These are phyloP conservation scores for Hibiscus trionum DNA, from an alignment of 345 rosid species.

Conservation along the genomic window DNA sequence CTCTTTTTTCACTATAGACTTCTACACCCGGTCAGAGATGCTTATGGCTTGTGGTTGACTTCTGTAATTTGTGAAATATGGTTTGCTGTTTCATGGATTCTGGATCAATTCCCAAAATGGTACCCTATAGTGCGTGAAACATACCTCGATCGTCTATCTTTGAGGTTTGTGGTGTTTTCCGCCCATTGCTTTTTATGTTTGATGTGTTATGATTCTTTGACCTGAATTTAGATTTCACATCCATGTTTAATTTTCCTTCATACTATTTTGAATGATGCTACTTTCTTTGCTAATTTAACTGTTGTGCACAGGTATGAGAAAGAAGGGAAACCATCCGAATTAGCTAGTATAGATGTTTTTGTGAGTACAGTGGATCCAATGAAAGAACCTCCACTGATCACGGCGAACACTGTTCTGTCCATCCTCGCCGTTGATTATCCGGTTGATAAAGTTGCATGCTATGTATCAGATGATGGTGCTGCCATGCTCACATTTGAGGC, in stretches of 20 bases:
- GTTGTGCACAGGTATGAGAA: conserved; percentile 71
- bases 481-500: conserved; percentile 99
- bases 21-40: conserved; percentile 84
- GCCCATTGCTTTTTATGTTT: background rate
- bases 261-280: background rate
- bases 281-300: background rate
- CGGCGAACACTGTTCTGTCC: conserved; percentile 95
- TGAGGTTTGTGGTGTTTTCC: conserved; percentile 46
- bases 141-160: conserved; percentile 84
- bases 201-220: conserved; percentile 4
- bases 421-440: conserved; percentile 99
- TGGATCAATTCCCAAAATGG: conserved; percentile 99
- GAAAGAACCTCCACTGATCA: conserved; percentile 97
- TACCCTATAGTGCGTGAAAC: conserved; percentile 83
- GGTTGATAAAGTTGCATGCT: conserved; percentile 84
- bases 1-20: conserved; percentile 90
- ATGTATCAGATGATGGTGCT: conserved; percentile 98
- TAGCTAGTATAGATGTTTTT: conserved; percentile 69
- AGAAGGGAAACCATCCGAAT: conserved; percentile 89
- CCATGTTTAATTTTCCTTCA: background rate
- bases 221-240: background rate
- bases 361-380: conserved; percentile 97
- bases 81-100: conserved; percentile 97
- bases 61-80: conserved; percentile 98
- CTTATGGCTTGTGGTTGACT: conserved; percentile 89